Evolutionary conservation across 768 basidiomycete genomes (phyloP), one percentile per base, ranked within the genome.

Genomic region (Calocybe gangraenosa): DNA sequence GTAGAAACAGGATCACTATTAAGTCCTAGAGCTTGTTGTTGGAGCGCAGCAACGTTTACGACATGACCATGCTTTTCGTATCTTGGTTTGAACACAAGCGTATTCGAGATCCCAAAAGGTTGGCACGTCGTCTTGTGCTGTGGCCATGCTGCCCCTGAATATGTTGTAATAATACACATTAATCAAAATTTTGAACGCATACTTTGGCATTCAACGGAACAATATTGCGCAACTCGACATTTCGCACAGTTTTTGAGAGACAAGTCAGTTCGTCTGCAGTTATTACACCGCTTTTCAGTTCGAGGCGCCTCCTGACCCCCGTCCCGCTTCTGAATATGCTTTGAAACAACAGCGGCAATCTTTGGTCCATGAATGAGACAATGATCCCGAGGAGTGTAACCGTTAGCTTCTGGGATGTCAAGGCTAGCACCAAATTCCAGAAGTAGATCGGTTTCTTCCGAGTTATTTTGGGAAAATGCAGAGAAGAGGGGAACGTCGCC

Each of bases 141-240:
- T 35, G 62, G 58, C 81, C 80, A 81, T 20, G 73, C 65, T 8
- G 51, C 53, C 18, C 61, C 81, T 81, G 46, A 14, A n/a, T 15
- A 15, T 23, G n/a, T n/a, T n/a, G n/a, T n/a, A n/a, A n/a, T n/a
- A n/a, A n/a, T n/a, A n/a, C n/a, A n/a, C n/a, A n/a, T n/a, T n/a
- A n/a, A n/a, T n/a, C n/a, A n/a, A n/a, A 20, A 21, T 21, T 37
- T 14, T n/a, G n/a, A n/a, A 40, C 0, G 15, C 61, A 11, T 53
- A 78, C 80, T 61, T 59, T 81, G 81, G 49, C 81, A 81, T 23
- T 70, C 71, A 1, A 60, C 51, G 4, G 77, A 78, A 44, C 81
- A 82, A 49, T 82, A 82, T 18, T 71, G 59, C 3, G 63, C 66
- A 0, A 73, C 55, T 13, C 65, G 66, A 39, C 81, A 82, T 21